Evolutionary conservation across 805 yeast genomes (phyloP).

Genomic region (Yarrowia sp.): DNA sequence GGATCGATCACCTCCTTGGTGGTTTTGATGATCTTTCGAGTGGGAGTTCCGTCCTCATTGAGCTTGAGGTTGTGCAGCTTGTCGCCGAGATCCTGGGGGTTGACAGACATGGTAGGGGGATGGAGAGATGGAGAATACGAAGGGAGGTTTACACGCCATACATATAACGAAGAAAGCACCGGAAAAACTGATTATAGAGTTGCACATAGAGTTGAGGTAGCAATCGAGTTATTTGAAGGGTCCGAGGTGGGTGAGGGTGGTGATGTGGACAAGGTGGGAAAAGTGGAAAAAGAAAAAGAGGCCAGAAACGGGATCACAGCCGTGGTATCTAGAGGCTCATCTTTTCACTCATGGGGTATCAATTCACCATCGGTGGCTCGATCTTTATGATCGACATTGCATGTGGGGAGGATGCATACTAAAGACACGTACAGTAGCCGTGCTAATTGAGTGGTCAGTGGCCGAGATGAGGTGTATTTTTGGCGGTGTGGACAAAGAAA

Average conservation of each 20-base stretch:
- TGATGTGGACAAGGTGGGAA: too few relatives aligned
- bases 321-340: too few relatives aligned
- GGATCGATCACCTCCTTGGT: conserved; percentile 37
- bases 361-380: too few relatives aligned
- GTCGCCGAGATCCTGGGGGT: conserved; percentile 34
- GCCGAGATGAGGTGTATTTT: too few relatives aligned
- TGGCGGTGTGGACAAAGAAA: too few relatives aligned
- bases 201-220: conserved; percentile 28
- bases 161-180: neutral
- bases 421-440: conserved; percentile 14
- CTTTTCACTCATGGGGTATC: too few relatives aligned
- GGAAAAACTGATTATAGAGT: conserved; percentile 29
- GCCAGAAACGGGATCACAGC: neutral
- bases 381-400: conserved; percentile 23
- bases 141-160: neutral
- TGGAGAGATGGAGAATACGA: neutral
- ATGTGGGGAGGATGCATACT: conserved; percentile 21
- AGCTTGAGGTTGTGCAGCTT: conserved; percentile 28
- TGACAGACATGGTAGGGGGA: conserved; percentile 6
- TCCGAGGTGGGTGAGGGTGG: neutral
- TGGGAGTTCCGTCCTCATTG: conserved; percentile 11
- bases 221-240: conserved; percentile 18
- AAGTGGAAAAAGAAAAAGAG: too few relatives aligned
- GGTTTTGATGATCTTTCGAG: conserved; percentile 32
- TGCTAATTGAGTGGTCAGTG: neutral